phyloP scores from a whole-genome alignment of 1,284 basidiomycete species.

The Cryptococcus depauperatus region DNA sequence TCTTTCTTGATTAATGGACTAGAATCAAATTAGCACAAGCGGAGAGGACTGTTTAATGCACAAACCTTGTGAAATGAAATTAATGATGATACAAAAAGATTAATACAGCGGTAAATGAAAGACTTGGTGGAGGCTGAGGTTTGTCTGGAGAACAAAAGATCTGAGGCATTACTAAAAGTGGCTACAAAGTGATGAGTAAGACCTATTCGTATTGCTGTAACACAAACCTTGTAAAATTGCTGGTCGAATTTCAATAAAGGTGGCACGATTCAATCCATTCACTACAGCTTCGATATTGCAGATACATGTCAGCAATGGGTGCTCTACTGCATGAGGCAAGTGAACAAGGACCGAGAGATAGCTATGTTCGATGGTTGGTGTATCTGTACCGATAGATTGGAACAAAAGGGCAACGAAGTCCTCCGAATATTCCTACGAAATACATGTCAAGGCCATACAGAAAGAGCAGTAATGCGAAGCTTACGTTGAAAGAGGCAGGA shows the following conservation, averaged over 20 bases:
- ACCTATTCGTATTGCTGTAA: not conserved
- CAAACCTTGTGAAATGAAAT: conserved; percentile 29
- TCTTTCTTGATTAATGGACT: conserved; percentile 18
- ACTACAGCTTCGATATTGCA: conserved; percentile 3
- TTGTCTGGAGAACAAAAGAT: conserved; percentile 15
- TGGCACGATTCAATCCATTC: conserved; percentile 13
- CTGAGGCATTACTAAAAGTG: conserved; percentile 23
- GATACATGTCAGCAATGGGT: conserved; percentile 27
- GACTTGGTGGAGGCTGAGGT: conserved; percentile 27
- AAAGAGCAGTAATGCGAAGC: conserved; percentile 21
- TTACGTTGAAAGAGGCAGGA: conserved; percentile 56
- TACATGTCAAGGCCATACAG: conserved; percentile 2
- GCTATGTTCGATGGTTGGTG: conserved; percentile 54
- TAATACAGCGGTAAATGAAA: conserved; percentile 38
- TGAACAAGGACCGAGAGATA: conserved; percentile 49
- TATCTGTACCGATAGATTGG: conserved; percentile 51
- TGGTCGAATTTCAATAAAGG: conserved; percentile 22
- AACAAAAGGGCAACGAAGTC: conserved; percentile 56
- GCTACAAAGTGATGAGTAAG: conserved; percentile 8
- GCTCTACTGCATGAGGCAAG: conserved; percentile 22
- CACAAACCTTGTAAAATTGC: conserved; percentile 22
- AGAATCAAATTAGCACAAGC: not conserved
- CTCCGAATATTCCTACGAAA: conserved; percentile 49
- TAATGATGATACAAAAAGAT: conserved; percentile 32
- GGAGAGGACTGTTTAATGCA: conserved; percentile 1